Percentiles rank a stretch among this genome's conserved stretches.
These are phyloP conservation scores for Globisporangium recalcitrans DNA, from an alignment of 352 stramenopile species.

Conservation along the genomic window DNA sequence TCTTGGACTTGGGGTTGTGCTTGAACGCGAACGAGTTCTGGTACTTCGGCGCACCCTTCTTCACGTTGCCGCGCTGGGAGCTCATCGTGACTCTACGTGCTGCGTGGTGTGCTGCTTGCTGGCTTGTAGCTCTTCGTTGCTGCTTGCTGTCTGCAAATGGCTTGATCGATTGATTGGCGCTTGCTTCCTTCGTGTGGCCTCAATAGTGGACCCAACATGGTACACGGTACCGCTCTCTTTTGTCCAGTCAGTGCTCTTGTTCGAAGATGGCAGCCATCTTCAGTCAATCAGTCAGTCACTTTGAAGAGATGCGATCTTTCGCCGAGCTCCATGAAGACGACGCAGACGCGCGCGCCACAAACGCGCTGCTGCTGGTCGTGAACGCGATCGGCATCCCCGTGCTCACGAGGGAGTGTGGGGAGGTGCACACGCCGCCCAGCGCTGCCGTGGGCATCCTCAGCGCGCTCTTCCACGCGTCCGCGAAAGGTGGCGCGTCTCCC, in stretches of 20 bases:
- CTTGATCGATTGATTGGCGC: slow-evolving; percentile 13
- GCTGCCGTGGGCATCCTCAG: slow-evolving; percentile 41
- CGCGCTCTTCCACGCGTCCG: slow-evolving; percentile 44
- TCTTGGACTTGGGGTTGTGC: slow-evolving; percentile 98
- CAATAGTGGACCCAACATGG: neutral
- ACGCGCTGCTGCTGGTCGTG: slow-evolving; percentile 44
- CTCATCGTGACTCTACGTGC: slow-evolving; percentile 48
- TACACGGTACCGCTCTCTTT: slow-evolving; percentile 1
- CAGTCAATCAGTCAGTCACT: too few species aligned
- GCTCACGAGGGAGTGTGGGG: slow-evolving; percentile 40
- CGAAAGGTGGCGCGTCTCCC: slow-evolving; percentile 3
- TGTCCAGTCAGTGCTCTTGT: neutral
- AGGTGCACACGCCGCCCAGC: slow-evolving; percentile 37
- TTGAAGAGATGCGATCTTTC: slow-evolving; percentile 6
- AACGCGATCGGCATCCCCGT: slow-evolving; percentile 44
- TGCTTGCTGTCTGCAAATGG: neutral
- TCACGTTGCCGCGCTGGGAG: slow-evolving; percentile 77
- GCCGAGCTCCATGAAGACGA: slow-evolving; percentile 7
- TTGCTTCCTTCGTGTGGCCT: neutral
- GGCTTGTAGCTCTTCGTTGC: neutral
- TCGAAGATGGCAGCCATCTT: too few species aligned
- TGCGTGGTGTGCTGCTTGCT: neutral
- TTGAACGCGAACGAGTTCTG: slow-evolving; percentile 98
- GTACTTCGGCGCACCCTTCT: slow-evolving; percentile 90
- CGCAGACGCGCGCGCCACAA: slow-evolving; percentile 12